Evolutionary conservation across 2,329 filamentous ascomycete species (phyloP).

Genomic region (Alternaria dauci): DNA sequence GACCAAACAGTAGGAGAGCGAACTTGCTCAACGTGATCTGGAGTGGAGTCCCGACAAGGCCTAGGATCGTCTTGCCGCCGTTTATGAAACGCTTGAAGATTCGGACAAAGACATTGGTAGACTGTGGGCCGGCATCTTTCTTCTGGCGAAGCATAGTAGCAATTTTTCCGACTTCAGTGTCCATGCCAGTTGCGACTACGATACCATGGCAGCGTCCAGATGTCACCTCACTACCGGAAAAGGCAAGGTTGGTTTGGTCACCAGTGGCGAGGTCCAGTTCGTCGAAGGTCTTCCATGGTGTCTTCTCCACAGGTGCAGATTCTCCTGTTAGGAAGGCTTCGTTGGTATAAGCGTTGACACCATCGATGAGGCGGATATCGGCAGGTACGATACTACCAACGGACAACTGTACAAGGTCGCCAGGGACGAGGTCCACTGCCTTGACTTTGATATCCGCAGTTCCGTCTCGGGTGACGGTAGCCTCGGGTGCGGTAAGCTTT

Average conservation of each 20-base stretch:
- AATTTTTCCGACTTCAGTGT: constrained; percentile 78
- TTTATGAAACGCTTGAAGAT: constrained; percentile 42
- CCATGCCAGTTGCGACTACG: constrained; percentile 75
- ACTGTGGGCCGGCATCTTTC: constrained; percentile 59
- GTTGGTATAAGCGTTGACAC: constrained; percentile 78
- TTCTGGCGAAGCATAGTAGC: constrained; percentile 72
- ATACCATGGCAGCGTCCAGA: constrained; percentile 74
- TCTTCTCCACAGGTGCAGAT: constrained; percentile 73
- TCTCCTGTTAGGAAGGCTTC: constrained; percentile 79
- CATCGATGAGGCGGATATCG: constrained; percentile 68
- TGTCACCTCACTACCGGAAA: constrained; percentile 75
- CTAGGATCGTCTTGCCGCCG: constrained; percentile 63
- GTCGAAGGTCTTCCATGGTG: constrained; percentile 62
- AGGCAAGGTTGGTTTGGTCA: constrained; percentile 75
- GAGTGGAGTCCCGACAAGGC: constrained; percentile 80
- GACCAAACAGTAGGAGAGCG: constrained; percentile 60
- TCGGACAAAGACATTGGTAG: constrained; percentile 56
- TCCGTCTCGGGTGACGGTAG: constrained; percentile 50
- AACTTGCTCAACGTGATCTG: constrained; percentile 87
- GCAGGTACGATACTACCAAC: constrained; percentile 72
- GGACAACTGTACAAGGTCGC: constrained; percentile 51
- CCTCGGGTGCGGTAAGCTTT: constrained; percentile 51
- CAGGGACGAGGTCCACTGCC: constrained; percentile 50
- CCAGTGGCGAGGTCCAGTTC: constrained; percentile 63
- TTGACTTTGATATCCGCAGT: constrained; percentile 46